Evolutionary conservation across 805 yeast species (phyloP).

Genomic region (Saccharomycopsis sp.): DNA sequence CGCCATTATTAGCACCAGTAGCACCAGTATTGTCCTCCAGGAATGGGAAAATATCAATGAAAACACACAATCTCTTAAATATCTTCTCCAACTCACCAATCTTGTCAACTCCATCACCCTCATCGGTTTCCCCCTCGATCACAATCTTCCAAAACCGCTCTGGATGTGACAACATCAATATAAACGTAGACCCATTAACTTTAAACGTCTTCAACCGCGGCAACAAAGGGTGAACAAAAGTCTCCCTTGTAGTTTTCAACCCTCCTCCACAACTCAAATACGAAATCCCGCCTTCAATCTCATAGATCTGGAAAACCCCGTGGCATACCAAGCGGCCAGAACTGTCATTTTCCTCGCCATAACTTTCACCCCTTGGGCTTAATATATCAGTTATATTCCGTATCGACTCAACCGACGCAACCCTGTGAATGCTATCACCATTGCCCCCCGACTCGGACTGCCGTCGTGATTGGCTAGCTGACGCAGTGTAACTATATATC

Average conservation of each 20-base stretch:
- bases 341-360: neutral
- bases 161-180: constrained; percentile 16
- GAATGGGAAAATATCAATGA: constrained; percentile 11
- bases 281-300: constrained; percentile 15
- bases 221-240: constrained; percentile 18
- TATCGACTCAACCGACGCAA: constrained; percentile 13
- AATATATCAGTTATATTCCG: constrained; percentile 15
- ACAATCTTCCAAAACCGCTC: constrained; percentile 18
- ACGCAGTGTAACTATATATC: constrained; percentile 12
- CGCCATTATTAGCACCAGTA: neutral
- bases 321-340: constrained; percentile 12
- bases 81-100: constrained; percentile 5
- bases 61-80: constrained; percentile 7
- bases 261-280: constrained; percentile 17
- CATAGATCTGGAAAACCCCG: constrained; percentile 13
- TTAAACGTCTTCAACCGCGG: constrained; percentile 13
- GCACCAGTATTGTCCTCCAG: neutral
- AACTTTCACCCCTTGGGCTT: neutral
- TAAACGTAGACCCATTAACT: constrained; percentile 7
- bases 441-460: neutral
- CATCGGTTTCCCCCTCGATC: neutral
- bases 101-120: neutral
- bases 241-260: constrained; percentile 12
- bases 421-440: neutral
- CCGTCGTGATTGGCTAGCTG: neutral